Percentiles rank a stretch among this genome's conserved stretches.
Evolutionary conservation across 805 yeast genomes (phyloP).

Genomic region (Saccharomycopsis guyanensis): DNA sequence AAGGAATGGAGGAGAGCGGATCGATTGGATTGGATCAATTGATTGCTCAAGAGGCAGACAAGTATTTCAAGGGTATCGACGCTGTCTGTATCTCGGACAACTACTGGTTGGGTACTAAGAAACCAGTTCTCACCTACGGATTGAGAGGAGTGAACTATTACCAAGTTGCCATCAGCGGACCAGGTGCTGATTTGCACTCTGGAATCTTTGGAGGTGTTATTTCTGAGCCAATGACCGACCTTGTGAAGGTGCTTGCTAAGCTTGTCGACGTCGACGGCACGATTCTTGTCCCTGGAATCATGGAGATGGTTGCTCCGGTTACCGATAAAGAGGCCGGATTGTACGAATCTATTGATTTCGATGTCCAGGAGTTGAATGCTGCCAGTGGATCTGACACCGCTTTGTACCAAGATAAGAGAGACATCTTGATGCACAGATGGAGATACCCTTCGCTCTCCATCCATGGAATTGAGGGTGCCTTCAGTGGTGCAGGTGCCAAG

Average conservation of each 20-base stretch:
- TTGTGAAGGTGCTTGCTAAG: conserved; percentile 65
- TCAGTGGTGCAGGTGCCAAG: conserved; percentile 91
- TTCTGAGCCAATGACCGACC: conserved; percentile 96
- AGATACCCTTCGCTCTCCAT: conserved; percentile 92
- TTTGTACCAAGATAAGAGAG: conserved; percentile 67
- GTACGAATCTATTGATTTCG: conserved; percentile 81
- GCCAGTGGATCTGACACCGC: conserved; percentile 88
- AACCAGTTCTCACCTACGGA: conserved; percentile 96
- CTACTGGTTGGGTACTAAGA: conserved; percentile 96
- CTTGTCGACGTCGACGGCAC: conserved; percentile 79
- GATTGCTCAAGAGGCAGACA: conserved; percentile 68
- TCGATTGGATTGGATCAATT: conserved; percentile 84
- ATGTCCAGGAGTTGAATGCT: conserved; percentile 72
- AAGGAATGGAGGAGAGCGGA: conserved; percentile 99
- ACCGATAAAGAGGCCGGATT: conserved; percentile 71
- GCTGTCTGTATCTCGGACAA: conserved; percentile 95
- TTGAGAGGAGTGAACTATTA: conserved; percentile 95
- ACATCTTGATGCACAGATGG: conserved; percentile 97
- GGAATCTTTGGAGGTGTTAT: conserved; percentile 97
- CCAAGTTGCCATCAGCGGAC: conserved; percentile 75
- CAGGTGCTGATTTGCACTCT: conserved; percentile 94
- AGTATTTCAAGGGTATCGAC: conserved; percentile 81
- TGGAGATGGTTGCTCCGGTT: conserved; percentile 92
- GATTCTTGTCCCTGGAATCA: conserved; percentile 79
- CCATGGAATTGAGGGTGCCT: conserved; percentile 98